phyloP scores from a whole-genome alignment of 495 filamentous ascomycete species.

The Podospora didyma region DNA sequence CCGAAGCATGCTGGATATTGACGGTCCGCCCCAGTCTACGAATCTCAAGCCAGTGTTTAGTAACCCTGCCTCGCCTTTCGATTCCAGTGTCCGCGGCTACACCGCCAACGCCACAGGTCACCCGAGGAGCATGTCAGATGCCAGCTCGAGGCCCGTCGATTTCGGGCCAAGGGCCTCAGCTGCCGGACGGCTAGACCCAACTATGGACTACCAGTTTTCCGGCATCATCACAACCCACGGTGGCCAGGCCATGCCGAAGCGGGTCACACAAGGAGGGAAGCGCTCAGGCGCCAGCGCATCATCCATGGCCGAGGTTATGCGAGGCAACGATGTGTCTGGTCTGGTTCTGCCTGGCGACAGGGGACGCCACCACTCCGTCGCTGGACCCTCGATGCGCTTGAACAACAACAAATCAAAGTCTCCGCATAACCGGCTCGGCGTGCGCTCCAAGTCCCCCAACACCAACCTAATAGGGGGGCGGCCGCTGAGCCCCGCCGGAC shows the following conservation, averaged over 20 bases:
- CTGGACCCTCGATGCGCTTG: conserved; percentile 33
- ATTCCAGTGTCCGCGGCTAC: conserved; percentile 13
- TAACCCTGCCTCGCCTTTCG: conserved; percentile 41
- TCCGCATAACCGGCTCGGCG: conserved; percentile 48
- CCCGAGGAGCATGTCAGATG: conserved; percentile 51
- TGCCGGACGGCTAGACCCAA: conserved; percentile 33
- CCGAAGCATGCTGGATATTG: conserved; percentile 41
- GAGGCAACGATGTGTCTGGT: conserved; percentile 39
- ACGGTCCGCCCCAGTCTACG: conserved; percentile 21
- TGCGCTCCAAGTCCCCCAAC: conserved; percentile 59
- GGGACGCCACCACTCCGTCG: conserved; percentile 44
- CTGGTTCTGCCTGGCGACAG: conserved; percentile 41
- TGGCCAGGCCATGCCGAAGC: conserved; percentile 39
- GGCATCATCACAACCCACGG: conserved; percentile 46
- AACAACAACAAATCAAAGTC: conserved; percentile 57
- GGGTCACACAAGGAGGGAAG: conserved; percentile 38
- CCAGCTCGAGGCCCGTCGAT: conserved; percentile 37
- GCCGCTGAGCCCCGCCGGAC: conserved; percentile 34
- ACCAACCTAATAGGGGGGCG: conserved; percentile 33
- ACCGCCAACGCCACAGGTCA: conserved; percentile 25
- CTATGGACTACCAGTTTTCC: conserved; percentile 49
- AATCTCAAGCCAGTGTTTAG: conserved; percentile 24
- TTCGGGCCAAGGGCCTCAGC: conserved; percentile 34
- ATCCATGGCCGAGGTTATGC: conserved; percentile 49
- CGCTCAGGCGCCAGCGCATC: conserved; percentile 28